Evolutionary conservation across 768 basidiomycete genomes (phyloP).

Genomic region (Lentinula lateritia): DNA sequence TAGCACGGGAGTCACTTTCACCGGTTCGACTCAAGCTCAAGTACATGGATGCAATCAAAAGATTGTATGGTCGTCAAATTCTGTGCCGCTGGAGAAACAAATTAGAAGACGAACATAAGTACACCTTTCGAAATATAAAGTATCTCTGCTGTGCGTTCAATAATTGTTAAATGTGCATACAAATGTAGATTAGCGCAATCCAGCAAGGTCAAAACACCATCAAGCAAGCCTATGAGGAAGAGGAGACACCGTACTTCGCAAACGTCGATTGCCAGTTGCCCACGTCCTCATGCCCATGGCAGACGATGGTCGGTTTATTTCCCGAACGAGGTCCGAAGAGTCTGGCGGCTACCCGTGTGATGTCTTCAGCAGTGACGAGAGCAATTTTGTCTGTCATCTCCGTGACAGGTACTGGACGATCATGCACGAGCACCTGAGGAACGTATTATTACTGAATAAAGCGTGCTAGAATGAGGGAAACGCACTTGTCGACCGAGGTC

Average conservation of each 20-base stretch:
- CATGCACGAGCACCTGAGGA: conserved; percentile 73
- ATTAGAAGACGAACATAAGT: too few species aligned
- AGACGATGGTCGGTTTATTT: conserved; percentile 72
- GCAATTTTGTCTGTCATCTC: conserved; percentile 92
- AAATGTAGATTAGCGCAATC: background rate
- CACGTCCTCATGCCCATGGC: conserved; percentile 78
- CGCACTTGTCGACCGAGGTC: conserved; percentile 86
- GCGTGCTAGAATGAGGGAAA: background rate
- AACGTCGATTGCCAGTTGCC: conserved; percentile 61
- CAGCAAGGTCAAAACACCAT: background rate
- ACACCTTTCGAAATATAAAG: too few species aligned
- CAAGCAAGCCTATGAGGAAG: background rate
- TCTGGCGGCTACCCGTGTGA: conserved; percentile 71
- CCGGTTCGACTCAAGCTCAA: too few species aligned
- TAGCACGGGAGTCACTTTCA: too few species aligned
- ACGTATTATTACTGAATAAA: background rate
- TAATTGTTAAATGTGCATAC: background rate
- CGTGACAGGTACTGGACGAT: conserved; percentile 76
- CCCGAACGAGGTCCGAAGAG: conserved; percentile 64
- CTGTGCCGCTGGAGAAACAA: too few species aligned
- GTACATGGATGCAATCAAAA: too few species aligned
- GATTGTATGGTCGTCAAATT: too few species aligned
- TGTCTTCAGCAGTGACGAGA: conserved; percentile 59
- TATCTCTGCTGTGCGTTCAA: background rate
- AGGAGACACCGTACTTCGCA: conserved; percentile 51